A percentile compares a stretch with the other conserved stretches of the same genome.
phyloP scores from a whole-genome alignment of 805 yeast species.

The Candida orba region DNA sequence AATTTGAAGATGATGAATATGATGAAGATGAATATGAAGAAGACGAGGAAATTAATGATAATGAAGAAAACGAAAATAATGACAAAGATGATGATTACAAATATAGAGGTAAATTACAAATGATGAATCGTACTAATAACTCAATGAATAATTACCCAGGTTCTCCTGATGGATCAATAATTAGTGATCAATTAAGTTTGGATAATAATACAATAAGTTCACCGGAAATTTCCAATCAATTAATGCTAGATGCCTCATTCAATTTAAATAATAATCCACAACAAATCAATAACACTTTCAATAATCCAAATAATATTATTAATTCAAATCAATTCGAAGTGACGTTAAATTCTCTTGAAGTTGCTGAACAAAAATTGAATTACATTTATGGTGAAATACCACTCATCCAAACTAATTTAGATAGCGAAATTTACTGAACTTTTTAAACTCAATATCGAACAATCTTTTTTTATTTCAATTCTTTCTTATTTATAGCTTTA shows the following conservation, averaged over 20 bases:
- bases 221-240: background rate
- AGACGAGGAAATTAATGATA: background rate
- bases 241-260: background rate
- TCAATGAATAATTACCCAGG: conserved; percentile 1
- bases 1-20: background rate
- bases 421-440: background rate
- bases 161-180: conserved; percentile 3
- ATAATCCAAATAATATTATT: no score
- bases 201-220: background rate
- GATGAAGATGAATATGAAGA: background rate
- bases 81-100: conserved; percentile 1
- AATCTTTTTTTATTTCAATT: background rate
- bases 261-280: background rate
- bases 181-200: background rate
- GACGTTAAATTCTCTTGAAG: background rate
- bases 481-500: background rate
- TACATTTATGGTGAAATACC: conserved; percentile 6
- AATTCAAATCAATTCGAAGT: background rate
- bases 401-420: conserved; percentile 1
- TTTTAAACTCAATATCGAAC: no score
- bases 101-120: background rate
- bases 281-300: no score
- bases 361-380: conserved; percentile 4
- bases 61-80: background rate
- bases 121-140: background rate